Evolutionary conservation across 495 filamentous ascomycete genomes (phyloP).

Genomic region (Cudoniella acicularis): DNA sequence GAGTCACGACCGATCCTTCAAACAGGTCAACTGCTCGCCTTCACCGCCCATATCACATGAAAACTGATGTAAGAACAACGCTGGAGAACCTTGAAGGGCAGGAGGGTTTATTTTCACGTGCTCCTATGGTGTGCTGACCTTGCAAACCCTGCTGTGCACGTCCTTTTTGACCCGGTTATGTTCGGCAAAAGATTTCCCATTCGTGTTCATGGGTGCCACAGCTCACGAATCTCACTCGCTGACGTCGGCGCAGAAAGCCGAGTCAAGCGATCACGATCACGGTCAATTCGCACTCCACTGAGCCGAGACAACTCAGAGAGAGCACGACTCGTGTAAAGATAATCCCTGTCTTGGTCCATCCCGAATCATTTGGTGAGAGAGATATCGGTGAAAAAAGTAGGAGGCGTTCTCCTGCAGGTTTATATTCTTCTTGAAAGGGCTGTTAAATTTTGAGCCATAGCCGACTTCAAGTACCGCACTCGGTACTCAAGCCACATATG

Average conservation of each 20-base stretch:
- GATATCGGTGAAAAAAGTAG: conserved; percentile 31
- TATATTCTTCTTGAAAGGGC: not conserved
- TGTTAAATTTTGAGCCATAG: not conserved
- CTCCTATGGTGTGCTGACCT: not conserved
- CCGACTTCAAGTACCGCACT: not conserved
- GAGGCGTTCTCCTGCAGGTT: conserved; percentile 25
- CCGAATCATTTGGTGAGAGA: conserved; percentile 11
- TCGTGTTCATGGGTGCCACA: not conserved
- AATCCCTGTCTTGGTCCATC: not conserved
- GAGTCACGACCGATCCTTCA: not conserved
- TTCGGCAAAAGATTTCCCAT: conserved; percentile 9
- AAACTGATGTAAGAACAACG: too few species aligned
- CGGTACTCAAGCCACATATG: not conserved
- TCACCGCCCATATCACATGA: conserved; percentile 15
- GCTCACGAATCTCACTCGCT: not conserved
- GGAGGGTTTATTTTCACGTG: conserved; percentile 3
- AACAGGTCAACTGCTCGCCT: too few species aligned
- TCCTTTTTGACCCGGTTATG: conserved; percentile 18
- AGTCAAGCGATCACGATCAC: conserved; percentile 1
- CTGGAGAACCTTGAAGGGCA: too few species aligned
- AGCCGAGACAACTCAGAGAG: not conserved
- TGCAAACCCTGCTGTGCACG: conserved; percentile 5
- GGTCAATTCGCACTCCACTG: not conserved
- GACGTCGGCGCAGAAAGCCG: not conserved
- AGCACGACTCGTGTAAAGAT: conserved; percentile 11